Percentiles rank a stretch among this genome's conserved stretches.
phyloP scores from a whole-genome alignment of 2,329 filamentous ascomycete species.

The Aspergillus fumigatiaffinis region DNA sequence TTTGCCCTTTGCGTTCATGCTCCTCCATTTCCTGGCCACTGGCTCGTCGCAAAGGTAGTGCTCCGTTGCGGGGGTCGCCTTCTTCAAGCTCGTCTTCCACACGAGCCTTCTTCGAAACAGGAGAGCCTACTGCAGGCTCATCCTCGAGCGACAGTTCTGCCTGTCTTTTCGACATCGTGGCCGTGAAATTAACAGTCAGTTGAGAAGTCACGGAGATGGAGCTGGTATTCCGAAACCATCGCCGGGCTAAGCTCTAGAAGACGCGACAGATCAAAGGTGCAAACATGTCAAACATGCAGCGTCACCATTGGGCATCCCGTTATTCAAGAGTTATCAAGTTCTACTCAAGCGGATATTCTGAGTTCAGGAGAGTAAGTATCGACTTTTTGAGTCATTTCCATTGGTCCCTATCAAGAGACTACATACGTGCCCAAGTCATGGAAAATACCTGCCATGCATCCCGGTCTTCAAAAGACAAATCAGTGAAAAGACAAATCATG shows the following conservation, averaged over 20 bases:
- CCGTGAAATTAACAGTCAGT: conserved; percentile 7
- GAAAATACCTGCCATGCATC: conserved; percentile 20
- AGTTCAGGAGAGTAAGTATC: neutral
- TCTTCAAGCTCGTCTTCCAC: conserved; percentile 34
- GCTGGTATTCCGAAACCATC: conserved; percentile 16
- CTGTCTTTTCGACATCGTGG: conserved; percentile 45
- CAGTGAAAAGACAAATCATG: conserved; percentile 26
- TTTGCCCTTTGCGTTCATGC: conserved; percentile 32
- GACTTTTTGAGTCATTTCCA: conserved; percentile 10
- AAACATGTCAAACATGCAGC: conserved; percentile 27
- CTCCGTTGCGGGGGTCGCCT: conserved; percentile 21
- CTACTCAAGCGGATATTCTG: neutral
- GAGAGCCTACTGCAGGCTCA: conserved; percentile 32
- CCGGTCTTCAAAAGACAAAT: conserved; percentile 21
- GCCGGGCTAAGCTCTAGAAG: conserved; percentile 16
- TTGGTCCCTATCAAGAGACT: conserved; percentile 15
- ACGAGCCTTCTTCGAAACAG: conserved; percentile 43
- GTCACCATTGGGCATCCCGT: neutral
- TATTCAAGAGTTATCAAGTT: neutral
- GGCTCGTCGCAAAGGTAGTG: conserved; percentile 21
- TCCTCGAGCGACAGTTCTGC: conserved; percentile 43
- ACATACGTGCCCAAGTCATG: conserved; percentile 15
- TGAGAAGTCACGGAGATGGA: conserved; percentile 6
- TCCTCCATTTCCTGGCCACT: conserved; percentile 31
- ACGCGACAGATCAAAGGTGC: conserved; percentile 17